Evolutionary conservation across 805 yeast genomes (phyloP).

Genomic region (Komagataella ulmi): DNA sequence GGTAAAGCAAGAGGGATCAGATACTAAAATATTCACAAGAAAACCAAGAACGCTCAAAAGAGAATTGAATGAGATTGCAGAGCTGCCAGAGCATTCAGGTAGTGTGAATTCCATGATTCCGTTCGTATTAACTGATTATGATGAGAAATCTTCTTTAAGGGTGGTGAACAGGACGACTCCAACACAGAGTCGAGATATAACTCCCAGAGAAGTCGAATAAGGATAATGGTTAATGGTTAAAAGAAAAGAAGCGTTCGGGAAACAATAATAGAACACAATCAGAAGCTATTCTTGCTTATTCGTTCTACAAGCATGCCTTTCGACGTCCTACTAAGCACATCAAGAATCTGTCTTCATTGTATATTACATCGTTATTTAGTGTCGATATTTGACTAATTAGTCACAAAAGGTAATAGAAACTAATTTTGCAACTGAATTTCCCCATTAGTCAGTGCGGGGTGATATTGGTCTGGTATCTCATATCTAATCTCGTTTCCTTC

Average conservation of each 20-base stretch:
- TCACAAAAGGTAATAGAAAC: not conserved
- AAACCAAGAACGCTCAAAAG: conserved; percentile 7
- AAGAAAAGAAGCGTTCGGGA: no score
- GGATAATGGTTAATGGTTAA: no score
- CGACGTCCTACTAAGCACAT: no score
- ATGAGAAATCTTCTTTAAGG: conserved; percentile 7
- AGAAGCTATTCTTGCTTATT: no score
- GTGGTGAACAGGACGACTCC: conserved; percentile 6
- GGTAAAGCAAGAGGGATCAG: conserved; percentile 7
- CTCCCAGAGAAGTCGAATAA: not conserved
- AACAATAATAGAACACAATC: no score
- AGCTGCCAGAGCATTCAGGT: not conserved
- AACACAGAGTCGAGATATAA: not conserved
- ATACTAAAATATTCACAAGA: conserved; percentile 13
- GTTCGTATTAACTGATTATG: conserved; percentile 16
- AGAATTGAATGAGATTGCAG: not conserved
- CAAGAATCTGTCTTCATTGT: not conserved
- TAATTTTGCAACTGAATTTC: not conserved
- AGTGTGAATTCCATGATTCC: conserved; percentile 6
- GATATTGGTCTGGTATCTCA: not conserved
- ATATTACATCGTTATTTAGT: not conserved
- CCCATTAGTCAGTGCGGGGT: not conserved
- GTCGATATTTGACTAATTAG: no score
- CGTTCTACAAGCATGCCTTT: no score
- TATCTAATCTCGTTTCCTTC: not conserved